Conservation (phyloP, 2,329 filamentous ascomycete genomes). For the Fusarium neocosmosporiellum region DNA sequence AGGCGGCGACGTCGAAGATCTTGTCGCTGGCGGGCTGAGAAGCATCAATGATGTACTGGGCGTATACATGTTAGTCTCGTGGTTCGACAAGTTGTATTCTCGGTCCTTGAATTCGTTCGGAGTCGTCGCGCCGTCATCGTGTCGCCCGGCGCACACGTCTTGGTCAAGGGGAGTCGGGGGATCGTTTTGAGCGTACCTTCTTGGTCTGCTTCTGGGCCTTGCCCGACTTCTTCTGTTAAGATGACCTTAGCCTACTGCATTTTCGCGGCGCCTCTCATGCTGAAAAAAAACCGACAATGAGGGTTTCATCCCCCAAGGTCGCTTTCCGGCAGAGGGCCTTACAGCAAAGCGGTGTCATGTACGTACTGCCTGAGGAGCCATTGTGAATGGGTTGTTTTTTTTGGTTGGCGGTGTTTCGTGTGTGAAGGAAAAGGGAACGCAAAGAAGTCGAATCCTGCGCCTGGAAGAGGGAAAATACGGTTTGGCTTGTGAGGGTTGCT, state of each 20-base stretch:
- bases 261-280: constrained; percentile 37
- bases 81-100: neutral
- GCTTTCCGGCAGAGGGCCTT: constrained; percentile 59
- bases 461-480: constrained; percentile 41
- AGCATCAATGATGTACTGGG: constrained; percentile 98
- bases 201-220: constrained; percentile 85
- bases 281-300: neutral
- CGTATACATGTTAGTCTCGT: constrained; percentile 24
- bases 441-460: constrained; percentile 88
- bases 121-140: neutral
- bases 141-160: neutral
- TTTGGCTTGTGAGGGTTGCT: constrained; percentile 17
- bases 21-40: constrained; percentile 98
- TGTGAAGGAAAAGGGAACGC: constrained; percentile 55
- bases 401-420: constrained; percentile 39
- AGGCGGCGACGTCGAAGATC: constrained; percentile 99
- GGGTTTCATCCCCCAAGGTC: neutral
- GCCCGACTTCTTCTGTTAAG: constrained; percentile 73
- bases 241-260: constrained; percentile 95
- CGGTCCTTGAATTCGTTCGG: neutral
- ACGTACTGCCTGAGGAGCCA: constrained; percentile 93
- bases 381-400: constrained; percentile 64
- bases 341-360: constrained; percentile 92
- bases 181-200: constrained; percentile 69
- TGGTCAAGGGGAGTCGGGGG: neutral